Percentiles rank a stretch among this genome's conserved stretches.
Conservation (phyloP, 2,329 filamentous ascomycete species). For the Anthostomella pinea region DNA sequence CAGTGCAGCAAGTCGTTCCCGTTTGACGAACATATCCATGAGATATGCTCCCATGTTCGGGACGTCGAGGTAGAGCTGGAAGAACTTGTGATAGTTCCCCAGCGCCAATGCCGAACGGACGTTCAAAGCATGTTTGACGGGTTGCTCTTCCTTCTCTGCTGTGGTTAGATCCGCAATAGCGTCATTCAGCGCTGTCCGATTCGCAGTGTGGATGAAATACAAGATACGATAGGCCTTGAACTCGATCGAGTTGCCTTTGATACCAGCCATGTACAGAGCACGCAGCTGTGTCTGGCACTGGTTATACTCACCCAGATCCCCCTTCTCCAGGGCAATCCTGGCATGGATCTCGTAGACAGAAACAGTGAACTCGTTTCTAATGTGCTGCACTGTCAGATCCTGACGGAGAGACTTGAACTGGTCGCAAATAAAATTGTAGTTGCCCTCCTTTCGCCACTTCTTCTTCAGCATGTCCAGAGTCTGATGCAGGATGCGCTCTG, state of each 20-base stretch:
- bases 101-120: slow-evolving; percentile 89
- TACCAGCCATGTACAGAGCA: slow-evolving; percentile 80
- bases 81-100: slow-evolving; percentile 97
- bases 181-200: slow-evolving; percentile 97
- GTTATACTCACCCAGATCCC: slow-evolving; percentile 99
- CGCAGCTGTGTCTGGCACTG: slow-evolving; percentile 98
- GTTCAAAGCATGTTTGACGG: slow-evolving; percentile 86
- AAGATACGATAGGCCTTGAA: slow-evolving; percentile 99
- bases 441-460: slow-evolving; percentile 91
- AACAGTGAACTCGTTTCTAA: slow-evolving; percentile 95
- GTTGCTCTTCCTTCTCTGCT: slow-evolving; percentile 83
- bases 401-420: slow-evolving; percentile 99
- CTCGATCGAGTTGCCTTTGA: slow-evolving; percentile 88
- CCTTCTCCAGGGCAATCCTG: slow-evolving; percentile 94
- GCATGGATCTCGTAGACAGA: slow-evolving; percentile 97
- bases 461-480: slow-evolving; percentile 86
- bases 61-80: slow-evolving; percentile 90
- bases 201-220: slow-evolving; percentile 99
- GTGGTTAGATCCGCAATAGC: slow-evolving; percentile 97
- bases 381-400: slow-evolving; percentile 95
- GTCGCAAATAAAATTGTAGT: slow-evolving; percentile 97
- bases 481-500: slow-evolving; percentile 73
- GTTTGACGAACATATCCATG: slow-evolving; percentile 98
- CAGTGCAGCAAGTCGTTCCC: slow-evolving; percentile 87
- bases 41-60: slow-evolving; percentile 97